phyloP scores from a whole-genome alignment of 352 stramenopile species.

The Phytophthora parvispora region DNA sequence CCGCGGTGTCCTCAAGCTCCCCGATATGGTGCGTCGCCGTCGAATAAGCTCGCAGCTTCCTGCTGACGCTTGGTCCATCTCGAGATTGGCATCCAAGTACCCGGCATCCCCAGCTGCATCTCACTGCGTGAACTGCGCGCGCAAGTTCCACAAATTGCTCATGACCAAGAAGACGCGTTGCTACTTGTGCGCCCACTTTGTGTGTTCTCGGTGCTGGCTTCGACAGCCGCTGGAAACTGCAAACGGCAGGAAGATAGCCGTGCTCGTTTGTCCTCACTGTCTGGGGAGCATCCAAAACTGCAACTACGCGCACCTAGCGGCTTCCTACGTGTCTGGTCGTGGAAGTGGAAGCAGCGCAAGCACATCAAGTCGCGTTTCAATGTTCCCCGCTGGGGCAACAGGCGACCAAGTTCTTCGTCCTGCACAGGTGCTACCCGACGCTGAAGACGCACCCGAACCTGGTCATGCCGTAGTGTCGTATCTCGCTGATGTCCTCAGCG shows the following conservation, averaged over 20 bases:
- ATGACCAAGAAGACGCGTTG: conserved; percentile 40
- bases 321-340: conserved; percentile 18
- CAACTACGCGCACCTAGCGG: conserved; percentile 43
- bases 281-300: conserved; percentile 51
- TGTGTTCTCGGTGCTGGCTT: conserved; percentile 41
- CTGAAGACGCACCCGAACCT: conserved; percentile 10
- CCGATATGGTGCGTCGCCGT: conserved; percentile 20
- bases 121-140: conserved; percentile 61
- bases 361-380: conserved; percentile 21
- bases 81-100: not conserved
- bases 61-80: conserved; percentile 13
- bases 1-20: conserved; percentile 20
- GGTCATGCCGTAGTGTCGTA: conserved; percentile 24
- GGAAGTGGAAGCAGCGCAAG: conserved; percentile 21
- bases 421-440: conserved; percentile 17
- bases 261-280: conserved; percentile 58
- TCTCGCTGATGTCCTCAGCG: conserved; percentile 12
- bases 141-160: conserved; percentile 37
- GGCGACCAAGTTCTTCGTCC: conserved; percentile 10
- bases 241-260: conserved; percentile 32
- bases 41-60: conserved; percentile 17
- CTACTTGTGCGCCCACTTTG: conserved; percentile 44
- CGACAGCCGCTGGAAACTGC: conserved; percentile 37
- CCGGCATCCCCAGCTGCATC: not conserved
- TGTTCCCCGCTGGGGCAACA: not conserved